Base-by-base conservation (phyloP, 2,329 filamentous ascomycete species). In the Alternaria burnsii region DNA sequence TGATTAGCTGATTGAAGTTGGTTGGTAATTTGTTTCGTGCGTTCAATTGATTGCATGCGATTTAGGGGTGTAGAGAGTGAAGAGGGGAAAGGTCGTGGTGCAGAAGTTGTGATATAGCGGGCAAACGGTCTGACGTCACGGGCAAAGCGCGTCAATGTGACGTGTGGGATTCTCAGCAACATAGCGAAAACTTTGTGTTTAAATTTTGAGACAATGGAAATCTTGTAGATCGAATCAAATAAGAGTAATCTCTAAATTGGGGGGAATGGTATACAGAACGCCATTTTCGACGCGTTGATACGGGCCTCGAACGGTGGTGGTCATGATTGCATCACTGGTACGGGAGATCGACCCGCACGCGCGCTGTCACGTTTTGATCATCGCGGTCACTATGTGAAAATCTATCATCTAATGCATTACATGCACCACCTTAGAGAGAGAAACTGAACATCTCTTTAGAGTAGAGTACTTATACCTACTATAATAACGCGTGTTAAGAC, bases 101-200 rank as follows among this genome's bases (percentile, higher is more conserved):
- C 43, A 32, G 48, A 59, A 59, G 47, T 61, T 59, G 63, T 70
- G 42, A 66, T 61, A 69, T 69, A 62, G 32, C 61, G 61, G 61
- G 52, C 51, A 65, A 61, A 59, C 48, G 44, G 32, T 40, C 65
- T 72, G 72, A 74, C 72, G 72, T 72, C 72, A 74, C 63, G 30
- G 55, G 59, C 63, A 54, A 20, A 53, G 38, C 63, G 63, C 68
- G 66, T 69, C 68, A 70, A 63, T 20, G 62, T 70, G 66, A 70
- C 69, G 66, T 63, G 57, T 38, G 55, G 52, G 18, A 46, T 28
- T 14, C 22, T 58, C 18, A 55, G 20, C 12, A 40, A 57, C 61
- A 61, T 57, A 34, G 52, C 52, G 26, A 44, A 51, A 60, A 56
- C 36, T 46, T 16, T 26, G n/a, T n/a, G 30, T 38, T 4, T 32